These are phyloP conservation scores for Yamadazyma triangularis DNA, from an alignment of 1,139 yeast species.

Conservation along the genomic window DNA sequence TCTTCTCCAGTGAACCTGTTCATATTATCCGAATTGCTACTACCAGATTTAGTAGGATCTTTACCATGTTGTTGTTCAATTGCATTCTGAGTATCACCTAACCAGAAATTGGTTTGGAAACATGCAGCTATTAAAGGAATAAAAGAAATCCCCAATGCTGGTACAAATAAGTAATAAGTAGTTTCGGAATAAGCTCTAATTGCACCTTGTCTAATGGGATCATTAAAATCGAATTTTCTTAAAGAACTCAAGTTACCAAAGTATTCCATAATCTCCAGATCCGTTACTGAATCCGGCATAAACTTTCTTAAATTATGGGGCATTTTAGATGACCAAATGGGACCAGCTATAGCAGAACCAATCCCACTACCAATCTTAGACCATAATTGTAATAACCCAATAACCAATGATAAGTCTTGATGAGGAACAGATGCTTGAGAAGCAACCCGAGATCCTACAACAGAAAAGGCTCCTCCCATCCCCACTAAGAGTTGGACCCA, in stretches of 20 bases:
- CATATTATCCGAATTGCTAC: no score
- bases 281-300: constrained; percentile 16
- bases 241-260: constrained; percentile 16
- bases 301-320: constrained; percentile 23
- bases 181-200: constrained; percentile 22
- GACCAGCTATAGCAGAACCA: constrained; percentile 43
- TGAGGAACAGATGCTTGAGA: constrained; percentile 38
- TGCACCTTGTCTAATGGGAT: constrained; percentile 22
- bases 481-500: constrained; percentile 20
- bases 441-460: constrained; percentile 25
- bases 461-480: constrained; percentile 27
- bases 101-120: constrained; percentile 27
- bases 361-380: constrained; percentile 40
- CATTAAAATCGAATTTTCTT: constrained; percentile 15
- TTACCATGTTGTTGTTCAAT: constrained; percentile 16
- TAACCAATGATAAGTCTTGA: constrained; percentile 41
- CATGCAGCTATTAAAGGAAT: constrained; percentile 20
- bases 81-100: constrained; percentile 28
- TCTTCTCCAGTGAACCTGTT: no score
- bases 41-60: no score
- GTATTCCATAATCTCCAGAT: constrained; percentile 11
- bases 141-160: constrained; percentile 20
- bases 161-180: constrained; percentile 16
- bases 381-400: constrained; percentile 37
- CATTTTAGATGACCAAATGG: constrained; percentile 42